These are phyloP conservation scores for Amanita polypyramis DNA, from an alignment of 768 basidiomycete species.

Conservation along the genomic window DNA sequence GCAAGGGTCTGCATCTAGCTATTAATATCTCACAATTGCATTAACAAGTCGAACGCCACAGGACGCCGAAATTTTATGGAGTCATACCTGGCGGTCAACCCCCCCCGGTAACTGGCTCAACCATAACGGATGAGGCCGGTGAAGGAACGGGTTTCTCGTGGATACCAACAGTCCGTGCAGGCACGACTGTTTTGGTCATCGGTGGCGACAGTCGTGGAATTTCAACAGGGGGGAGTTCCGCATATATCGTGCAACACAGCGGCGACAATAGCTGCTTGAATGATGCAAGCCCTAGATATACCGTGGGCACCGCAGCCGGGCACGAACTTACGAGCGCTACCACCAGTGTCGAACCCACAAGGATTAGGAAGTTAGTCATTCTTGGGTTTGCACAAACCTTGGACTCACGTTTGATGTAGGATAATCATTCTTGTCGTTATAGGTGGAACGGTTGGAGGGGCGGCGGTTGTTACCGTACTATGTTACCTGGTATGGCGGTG, in stretches of 20 bases:
- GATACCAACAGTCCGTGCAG: not conserved
- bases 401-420: not conserved
- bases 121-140: constrained; percentile 28
- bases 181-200: not conserved
- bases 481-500: not conserved
- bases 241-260: not conserved
- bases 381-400: not conserved
- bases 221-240: not conserved
- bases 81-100: constrained; percentile 76
- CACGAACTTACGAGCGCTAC: not conserved
- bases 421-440: not conserved
- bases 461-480: not conserved
- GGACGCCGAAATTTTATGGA: constrained; percentile 52
- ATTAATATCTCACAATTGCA: not conserved
- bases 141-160: constrained; percentile 24
- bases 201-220: constrained; percentile 2
- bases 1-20: constrained; percentile 34
- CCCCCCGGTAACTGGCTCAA: constrained; percentile 46
- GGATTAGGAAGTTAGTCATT: not conserved
- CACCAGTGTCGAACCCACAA: not conserved
- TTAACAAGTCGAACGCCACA: constrained; percentile 14
- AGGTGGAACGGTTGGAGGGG: not conserved
- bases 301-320: not conserved
- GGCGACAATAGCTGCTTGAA: not conserved
- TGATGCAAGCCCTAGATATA: not conserved